These are phyloP conservation scores for Tetratostichococcus sp. DNA, from an alignment of 139 green algal species.

Conservation along the genomic window DNA sequence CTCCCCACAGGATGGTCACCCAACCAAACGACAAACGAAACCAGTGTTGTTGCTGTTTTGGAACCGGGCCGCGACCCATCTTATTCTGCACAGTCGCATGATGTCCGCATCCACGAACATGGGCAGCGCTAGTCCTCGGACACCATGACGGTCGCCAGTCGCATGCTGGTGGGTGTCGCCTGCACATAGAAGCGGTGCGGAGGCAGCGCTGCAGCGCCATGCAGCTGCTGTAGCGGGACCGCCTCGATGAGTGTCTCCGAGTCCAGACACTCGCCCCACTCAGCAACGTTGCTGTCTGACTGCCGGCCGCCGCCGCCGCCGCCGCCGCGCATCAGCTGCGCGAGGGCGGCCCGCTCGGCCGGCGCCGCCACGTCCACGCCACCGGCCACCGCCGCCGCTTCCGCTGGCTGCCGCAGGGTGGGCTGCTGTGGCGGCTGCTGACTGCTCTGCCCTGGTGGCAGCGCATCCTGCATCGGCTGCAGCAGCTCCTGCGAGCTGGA, in stretches of 20 bases:
- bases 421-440: too few relatives aligned
- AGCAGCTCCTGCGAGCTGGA: too few relatives aligned
- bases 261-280: not conserved
- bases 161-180: not conserved
- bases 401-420: too few relatives aligned
- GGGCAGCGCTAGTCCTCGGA: not conserved
- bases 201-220: too few relatives aligned
- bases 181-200: not conserved
- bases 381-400: too few relatives aligned
- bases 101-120: not conserved
- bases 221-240: not conserved
- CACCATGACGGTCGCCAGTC: not conserved
- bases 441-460: too few relatives aligned
- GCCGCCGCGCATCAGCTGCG: not conserved
- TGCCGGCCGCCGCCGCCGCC: not conserved
- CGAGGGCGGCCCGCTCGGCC: not conserved
- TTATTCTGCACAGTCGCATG: not conserved
- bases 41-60: too few relatives aligned
- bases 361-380: not conserved
- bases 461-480: too few relatives aligned
- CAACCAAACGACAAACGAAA: too few relatives aligned
- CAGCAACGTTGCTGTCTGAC: not conserved
- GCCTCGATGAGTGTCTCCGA: not conserved
- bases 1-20: too few relatives aligned
- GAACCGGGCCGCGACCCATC: too few relatives aligned